A percentile compares a stretch with the other conserved stretches of the same genome.
phyloP scores from a whole-genome alignment of 108 stramenopile species.

The Stephanodiscus triporus region DNA sequence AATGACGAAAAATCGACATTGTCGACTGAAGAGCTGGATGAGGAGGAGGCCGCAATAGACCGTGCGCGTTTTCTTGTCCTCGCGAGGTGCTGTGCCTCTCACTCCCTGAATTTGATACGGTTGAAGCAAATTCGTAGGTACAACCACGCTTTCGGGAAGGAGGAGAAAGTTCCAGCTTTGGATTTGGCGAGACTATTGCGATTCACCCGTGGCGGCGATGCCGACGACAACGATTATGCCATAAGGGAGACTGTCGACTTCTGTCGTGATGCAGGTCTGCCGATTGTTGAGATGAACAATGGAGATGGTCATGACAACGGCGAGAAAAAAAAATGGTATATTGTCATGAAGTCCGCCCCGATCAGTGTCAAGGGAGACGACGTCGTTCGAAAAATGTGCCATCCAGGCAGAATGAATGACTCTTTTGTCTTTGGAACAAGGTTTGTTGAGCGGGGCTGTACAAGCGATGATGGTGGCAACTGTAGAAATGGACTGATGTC shows the following conservation, averaged over 20 bases:
- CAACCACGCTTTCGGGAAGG: slow-evolving; percentile 51
- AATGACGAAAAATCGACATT: neutral
- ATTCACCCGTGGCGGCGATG: neutral
- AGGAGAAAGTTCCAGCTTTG: slow-evolving; percentile 22
- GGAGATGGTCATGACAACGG: neutral
- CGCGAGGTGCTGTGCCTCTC: slow-evolving; percentile 45
- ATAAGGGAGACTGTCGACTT: slow-evolving; percentile 28
- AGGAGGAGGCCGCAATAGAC: slow-evolving; percentile 1
- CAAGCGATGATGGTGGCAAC: neutral
- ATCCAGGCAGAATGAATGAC: slow-evolving; percentile 52
- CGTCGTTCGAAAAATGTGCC: slow-evolving; percentile 36
- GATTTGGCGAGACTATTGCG: slow-evolving; percentile 41
- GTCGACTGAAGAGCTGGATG: neutral
- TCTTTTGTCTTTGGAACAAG: slow-evolving; percentile 43
- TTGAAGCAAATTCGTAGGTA: slow-evolving; percentile 33
- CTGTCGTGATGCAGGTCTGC: slow-evolving; percentile 48
- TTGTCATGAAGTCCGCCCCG: slow-evolving; percentile 50
- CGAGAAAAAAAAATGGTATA: slow-evolving; percentile 4
- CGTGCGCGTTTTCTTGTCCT: slow-evolving; percentile 44
- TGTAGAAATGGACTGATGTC: neutral
- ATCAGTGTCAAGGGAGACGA: slow-evolving; percentile 33
- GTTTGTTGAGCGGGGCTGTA: slow-evolving; percentile 1
- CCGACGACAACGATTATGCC: slow-evolving; percentile 9
- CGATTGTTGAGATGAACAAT: slow-evolving; percentile 25
- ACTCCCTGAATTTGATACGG: slow-evolving; percentile 45